Evolutionary conservation across 768 basidiomycete species (phyloP).

Genomic region (Phlebiopsis gigantea): DNA sequence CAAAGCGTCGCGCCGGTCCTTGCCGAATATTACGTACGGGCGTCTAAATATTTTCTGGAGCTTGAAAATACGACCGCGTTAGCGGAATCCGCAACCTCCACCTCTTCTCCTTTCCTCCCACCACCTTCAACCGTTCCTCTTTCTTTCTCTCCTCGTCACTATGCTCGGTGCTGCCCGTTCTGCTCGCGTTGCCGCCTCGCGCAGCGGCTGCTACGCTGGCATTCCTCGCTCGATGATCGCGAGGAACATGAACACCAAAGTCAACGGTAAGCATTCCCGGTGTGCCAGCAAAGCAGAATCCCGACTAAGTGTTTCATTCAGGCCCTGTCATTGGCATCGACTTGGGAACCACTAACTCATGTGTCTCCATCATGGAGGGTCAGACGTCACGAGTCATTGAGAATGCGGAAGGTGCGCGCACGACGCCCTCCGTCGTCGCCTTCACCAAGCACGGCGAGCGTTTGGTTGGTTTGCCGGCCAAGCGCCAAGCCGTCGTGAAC

Average conservation of each 20-base stretch:
- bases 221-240: constrained; percentile 71
- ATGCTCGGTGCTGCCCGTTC: constrained; percentile 74
- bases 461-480: constrained; percentile 91
- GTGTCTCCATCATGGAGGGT: constrained; percentile 94
- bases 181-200: constrained; percentile 51
- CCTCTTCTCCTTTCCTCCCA: constrained; percentile 9
- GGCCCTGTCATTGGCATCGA: constrained; percentile 96
- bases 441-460: constrained; percentile 99
- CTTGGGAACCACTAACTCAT: constrained; percentile 90
- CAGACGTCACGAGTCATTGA: constrained; percentile 93
- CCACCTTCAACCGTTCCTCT: constrained; percentile 5
- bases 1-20: background rate
- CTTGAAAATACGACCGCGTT: constrained; percentile 11
- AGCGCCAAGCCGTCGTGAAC: constrained; percentile 97
- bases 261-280: constrained; percentile 54
- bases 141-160: constrained; percentile 37
- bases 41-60: constrained; percentile 12
- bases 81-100: constrained; percentile 5
- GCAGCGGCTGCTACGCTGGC: constrained; percentile 60
- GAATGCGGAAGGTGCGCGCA: constrained; percentile 95
- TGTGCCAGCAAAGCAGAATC: background rate
- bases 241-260: constrained; percentile 95
- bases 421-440: constrained; percentile 96
- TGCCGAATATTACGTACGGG: constrained; percentile 13
- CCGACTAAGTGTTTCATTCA: constrained; percentile 19